Evolutionary conservation across 129 eudicot genomes (phyloP).

Genomic region (Arctium minus): DNA sequence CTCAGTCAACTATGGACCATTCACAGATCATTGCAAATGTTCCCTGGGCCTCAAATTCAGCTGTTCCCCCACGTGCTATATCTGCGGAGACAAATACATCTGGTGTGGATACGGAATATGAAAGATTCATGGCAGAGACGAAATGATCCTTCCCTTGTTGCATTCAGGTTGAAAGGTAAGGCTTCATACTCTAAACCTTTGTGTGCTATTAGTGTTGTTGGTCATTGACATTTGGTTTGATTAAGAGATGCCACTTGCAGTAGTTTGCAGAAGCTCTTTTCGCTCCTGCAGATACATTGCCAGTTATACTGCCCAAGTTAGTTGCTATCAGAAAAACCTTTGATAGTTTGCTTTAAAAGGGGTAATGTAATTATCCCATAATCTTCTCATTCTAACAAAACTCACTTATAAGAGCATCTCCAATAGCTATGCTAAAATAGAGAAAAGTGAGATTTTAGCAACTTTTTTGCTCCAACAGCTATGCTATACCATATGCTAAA

Average conservation of each 20-base stretch:
- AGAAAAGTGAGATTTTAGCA: no score
- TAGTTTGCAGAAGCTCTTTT: background rate
- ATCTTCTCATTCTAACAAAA: background rate
- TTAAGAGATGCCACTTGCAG: background rate
- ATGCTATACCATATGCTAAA: no score
- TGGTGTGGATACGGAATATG: conserved; percentile 57
- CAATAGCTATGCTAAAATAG: no score
- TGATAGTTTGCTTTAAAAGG: background rate
- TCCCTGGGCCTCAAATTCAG: conserved; percentile 76
- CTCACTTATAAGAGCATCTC: background rate
- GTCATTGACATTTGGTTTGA: background rate
- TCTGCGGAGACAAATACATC: conserved; percentile 41
- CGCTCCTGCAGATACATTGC: background rate
- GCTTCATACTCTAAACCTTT: background rate
- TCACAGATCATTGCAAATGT: conserved; percentile 46
- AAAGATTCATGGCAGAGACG: conserved; percentile 74
- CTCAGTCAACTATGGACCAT: conserved; percentile 38
- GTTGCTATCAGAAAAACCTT: no score
- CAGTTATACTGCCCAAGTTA: background rate
- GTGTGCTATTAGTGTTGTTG: background rate
- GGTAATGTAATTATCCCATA: background rate
- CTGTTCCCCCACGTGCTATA: conserved; percentile 43
- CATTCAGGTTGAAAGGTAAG: conserved; percentile 30
- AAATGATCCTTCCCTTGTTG: conserved; percentile 27
- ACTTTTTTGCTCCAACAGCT: no score